These are phyloP conservation scores for Fallopia convolvulus DNA, from an alignment of 148 eudicot species.

Conservation along the genomic window DNA sequence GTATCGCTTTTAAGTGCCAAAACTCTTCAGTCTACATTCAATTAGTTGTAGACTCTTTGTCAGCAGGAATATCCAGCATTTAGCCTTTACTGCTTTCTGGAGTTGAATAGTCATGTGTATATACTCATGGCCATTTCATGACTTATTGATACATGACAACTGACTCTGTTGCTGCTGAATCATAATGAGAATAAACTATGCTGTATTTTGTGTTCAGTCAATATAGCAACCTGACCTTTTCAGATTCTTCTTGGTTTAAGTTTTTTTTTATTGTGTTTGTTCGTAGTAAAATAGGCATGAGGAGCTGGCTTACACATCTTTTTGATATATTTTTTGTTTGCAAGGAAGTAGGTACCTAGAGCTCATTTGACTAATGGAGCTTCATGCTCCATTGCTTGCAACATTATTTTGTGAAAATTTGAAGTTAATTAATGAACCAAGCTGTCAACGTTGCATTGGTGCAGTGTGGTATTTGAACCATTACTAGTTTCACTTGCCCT, in stretches of 20 bases:
- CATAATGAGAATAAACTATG: neutral
- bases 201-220: neutral
- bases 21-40: neutral
- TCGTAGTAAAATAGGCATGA: neutral
- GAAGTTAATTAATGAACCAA: neutral
- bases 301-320: neutral
- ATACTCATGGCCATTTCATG: neutral
- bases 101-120: neutral
- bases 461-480: neutral
- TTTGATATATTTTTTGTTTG: neutral
- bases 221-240: neutral
- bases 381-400: neutral
- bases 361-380: conserved; percentile 3
- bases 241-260: neutral
- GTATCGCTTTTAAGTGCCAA: conserved; percentile 1
- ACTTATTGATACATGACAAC: neutral
- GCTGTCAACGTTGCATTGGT: neutral
- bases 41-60: neutral
- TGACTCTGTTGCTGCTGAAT: neutral
- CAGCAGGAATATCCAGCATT: neutral
- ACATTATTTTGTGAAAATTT: neutral
- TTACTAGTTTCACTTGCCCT: neutral
- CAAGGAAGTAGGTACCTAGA: neutral
- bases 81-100: neutral
- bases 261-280: neutral